Percentiles rank a stretch among this genome's conserved stretches.
phyloP scores from a whole-genome alignment of 148 eudicot species.

The Talinum fruticosum region DNA sequence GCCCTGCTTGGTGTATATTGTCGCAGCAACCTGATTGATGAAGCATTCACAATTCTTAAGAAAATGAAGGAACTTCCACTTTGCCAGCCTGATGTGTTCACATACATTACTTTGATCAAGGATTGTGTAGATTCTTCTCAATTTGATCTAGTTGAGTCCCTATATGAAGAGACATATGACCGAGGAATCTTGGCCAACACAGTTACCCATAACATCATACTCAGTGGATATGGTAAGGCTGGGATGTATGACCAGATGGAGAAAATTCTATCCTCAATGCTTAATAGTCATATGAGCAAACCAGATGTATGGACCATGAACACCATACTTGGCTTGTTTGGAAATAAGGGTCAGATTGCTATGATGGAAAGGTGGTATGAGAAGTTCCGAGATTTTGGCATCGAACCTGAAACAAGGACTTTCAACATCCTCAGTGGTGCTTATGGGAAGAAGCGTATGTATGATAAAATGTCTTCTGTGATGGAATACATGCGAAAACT shows the following conservation, averaged over 20 bases:
- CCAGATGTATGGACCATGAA: slow-evolving; percentile 99
- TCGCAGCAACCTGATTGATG: slow-evolving; percentile 59
- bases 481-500: slow-evolving; percentile 98
- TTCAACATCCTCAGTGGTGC: slow-evolving; percentile 93
- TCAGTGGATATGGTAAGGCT: slow-evolving; percentile 82
- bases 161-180: slow-evolving; percentile 68
- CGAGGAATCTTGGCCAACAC: slow-evolving; percentile 68
- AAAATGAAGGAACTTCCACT: slow-evolving; percentile 75
- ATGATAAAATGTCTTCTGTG: slow-evolving; percentile 92
- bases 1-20: slow-evolving; percentile 82
- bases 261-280: slow-evolving; percentile 72
- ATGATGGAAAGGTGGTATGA: slow-evolving; percentile 98
- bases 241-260: slow-evolving; percentile 85
- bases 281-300: slow-evolving; percentile 46
- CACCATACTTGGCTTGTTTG: slow-evolving; percentile 75
- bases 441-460: slow-evolving; percentile 88
- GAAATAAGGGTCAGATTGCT: slow-evolving; percentile 84
- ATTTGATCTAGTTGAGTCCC: slow-evolving; percentile 68
- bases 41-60: slow-evolving; percentile 58
- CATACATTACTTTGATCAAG: slow-evolving; percentile 77
- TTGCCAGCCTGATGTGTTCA: slow-evolving; percentile 93
- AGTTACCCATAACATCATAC: slow-evolving; percentile 83
- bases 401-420: slow-evolving; percentile 91
- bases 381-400: slow-evolving; percentile 78
- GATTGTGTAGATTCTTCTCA: slow-evolving; percentile 69